Conservation (phyloP, 164 flowering plant genomes). For the Buxus sempervirens region DNA sequence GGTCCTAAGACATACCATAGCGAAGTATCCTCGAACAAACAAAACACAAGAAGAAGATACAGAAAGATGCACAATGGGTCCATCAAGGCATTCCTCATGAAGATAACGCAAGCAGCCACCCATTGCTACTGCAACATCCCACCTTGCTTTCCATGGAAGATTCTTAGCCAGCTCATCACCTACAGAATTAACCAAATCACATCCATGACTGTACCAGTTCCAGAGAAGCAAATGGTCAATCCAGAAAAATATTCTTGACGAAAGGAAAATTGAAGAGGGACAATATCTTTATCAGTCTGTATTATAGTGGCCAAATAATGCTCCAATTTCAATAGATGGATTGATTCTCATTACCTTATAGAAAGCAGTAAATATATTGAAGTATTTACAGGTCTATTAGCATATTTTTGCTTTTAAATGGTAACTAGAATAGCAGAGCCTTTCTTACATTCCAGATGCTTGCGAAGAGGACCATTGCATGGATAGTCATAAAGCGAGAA, state of each 20-base stretch:
- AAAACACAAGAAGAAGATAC: conserved; percentile 26
- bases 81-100: conserved; percentile 47
- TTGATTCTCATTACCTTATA: too few species aligned
- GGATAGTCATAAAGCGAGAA: conserved; percentile 30
- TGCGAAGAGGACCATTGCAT: conserved; percentile 23
- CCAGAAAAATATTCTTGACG: neutral
- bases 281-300: too few species aligned
- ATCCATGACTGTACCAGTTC: neutral
- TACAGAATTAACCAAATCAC: conserved; percentile 2
- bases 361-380: too few species aligned
- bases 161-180: conserved; percentile 35
- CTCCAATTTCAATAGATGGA: too few species aligned
- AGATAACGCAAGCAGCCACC: conserved; percentile 45
- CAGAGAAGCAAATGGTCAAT: neutral
- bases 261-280: neutral
- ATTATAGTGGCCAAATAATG: too few species aligned
- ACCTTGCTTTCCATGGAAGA: conserved; percentile 38
- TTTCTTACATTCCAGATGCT: conserved; percentile 31
- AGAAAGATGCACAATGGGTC: conserved; percentile 35
- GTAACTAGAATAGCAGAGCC: neutral
- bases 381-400: too few species aligned
- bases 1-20: conserved; percentile 24
- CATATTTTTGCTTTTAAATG: too few species aligned
- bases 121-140: conserved; percentile 34
- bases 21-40: conserved; percentile 19